Percentiles rank a stretch among this genome's conserved stretches.
phyloP scores from a whole-genome alignment of 2,329 filamentous ascomycete species.

The Alternaria ventricosa region DNA sequence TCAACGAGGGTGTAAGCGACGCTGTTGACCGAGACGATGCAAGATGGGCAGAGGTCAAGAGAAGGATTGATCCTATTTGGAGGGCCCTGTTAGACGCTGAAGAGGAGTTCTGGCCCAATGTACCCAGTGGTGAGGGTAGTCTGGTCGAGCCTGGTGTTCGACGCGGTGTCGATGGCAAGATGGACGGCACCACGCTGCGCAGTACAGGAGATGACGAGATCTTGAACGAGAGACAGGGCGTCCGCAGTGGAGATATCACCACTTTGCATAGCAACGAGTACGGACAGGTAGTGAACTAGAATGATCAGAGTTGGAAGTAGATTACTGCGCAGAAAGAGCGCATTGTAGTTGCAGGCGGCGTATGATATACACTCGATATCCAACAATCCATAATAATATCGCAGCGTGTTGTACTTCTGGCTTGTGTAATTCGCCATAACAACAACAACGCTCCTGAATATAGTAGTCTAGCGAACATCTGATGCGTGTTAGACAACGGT shows the following conservation, averaged over 20 bases:
- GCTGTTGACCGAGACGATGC: constrained; percentile 27
- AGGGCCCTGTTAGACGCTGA: constrained; percentile 40
- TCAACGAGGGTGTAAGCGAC: constrained; percentile 55
- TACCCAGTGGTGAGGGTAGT: constrained; percentile 6
- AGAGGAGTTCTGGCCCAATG: constrained; percentile 43
- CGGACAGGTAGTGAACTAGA: background rate
- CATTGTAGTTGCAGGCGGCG: background rate
- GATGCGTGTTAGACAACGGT: constrained; percentile 2
- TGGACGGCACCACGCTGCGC: constrained; percentile 12
- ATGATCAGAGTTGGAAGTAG: background rate
- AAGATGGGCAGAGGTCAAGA: constrained; percentile 28
- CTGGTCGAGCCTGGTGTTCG: constrained; percentile 11
- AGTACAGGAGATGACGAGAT: constrained; percentile 4
- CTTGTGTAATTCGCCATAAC: background rate
- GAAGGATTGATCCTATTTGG: constrained; percentile 34
- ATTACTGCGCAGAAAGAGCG: background rate
- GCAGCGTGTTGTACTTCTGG: background rate
- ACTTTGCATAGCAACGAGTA: constrained; percentile 1
- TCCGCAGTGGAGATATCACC: background rate
- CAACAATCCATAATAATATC: background rate
- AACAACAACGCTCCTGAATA: background rate
- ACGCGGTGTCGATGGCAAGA: constrained; percentile 4
- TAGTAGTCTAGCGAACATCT: background rate
- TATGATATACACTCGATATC: background rate
- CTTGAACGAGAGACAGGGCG: constrained; percentile 1